Conservation (phyloP, 2,329 filamentous ascomycete genomes). For the Xylariaceae sp. region DNA sequence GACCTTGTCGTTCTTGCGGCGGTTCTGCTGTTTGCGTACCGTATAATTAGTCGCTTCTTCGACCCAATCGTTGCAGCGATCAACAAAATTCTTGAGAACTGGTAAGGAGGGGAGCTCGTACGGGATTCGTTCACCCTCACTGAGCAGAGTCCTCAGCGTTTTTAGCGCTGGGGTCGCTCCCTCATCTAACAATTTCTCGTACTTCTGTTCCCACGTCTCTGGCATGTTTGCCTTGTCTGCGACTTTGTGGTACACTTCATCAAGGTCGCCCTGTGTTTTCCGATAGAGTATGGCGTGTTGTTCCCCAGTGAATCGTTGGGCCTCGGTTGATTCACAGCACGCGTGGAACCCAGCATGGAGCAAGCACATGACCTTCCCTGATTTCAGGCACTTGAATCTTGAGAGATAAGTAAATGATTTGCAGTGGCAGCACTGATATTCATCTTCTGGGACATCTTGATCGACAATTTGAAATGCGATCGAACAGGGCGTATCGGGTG, state of each 20-base stretch:
- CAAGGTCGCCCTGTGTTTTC: slow-evolving; percentile 67
- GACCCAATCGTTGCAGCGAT: slow-evolving; percentile 95
- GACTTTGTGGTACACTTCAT: slow-evolving; percentile 66
- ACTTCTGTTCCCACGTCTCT: slow-evolving; percentile 86
- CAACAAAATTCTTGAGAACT: slow-evolving; percentile 82
- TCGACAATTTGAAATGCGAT: slow-evolving; percentile 64
- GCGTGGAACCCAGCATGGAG: slow-evolving; percentile 74
- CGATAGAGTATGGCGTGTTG: slow-evolving; percentile 76
- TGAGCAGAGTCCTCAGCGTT: slow-evolving; percentile 73
- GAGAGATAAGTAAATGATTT: slow-evolving; percentile 91
- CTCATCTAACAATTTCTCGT: slow-evolving; percentile 78
- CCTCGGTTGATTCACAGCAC: slow-evolving; percentile 69
- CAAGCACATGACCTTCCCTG: slow-evolving; percentile 78
- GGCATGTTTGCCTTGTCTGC: slow-evolving; percentile 82
- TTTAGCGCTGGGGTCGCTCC: slow-evolving; percentile 83
- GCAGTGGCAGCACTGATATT: slow-evolving; percentile 88
- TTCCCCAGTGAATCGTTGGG: slow-evolving; percentile 63
- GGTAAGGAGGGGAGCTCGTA: slow-evolving; percentile 80
- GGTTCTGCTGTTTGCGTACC: slow-evolving; percentile 94
- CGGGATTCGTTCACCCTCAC: slow-evolving; percentile 94
- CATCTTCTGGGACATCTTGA: slow-evolving; percentile 78
- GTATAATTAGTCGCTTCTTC: slow-evolving; percentile 96
- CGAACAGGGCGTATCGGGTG: slow-evolving; percentile 48
- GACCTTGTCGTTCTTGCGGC: slow-evolving; percentile 87
- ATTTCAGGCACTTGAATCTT: slow-evolving; percentile 78